Evolutionary conservation across 441 rosid genomes (phyloP).

Genomic region (Brassica balearica): DNA sequence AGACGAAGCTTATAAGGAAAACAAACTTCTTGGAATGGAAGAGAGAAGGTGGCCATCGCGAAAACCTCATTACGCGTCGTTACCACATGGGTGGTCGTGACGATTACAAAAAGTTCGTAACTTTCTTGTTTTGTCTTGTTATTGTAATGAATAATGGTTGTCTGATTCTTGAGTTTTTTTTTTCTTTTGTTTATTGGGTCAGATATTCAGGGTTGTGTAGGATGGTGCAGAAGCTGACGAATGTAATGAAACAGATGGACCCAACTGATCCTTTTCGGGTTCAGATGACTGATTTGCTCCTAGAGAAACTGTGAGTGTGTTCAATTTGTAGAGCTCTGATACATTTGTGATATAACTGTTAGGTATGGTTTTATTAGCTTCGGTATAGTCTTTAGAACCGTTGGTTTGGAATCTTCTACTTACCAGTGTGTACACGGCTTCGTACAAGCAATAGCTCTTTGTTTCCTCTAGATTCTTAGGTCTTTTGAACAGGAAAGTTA

Average conservation of each 20-base stretch:
- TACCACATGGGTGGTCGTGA: slow-evolving; percentile 78
- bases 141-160: neutral
- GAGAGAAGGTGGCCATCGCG: slow-evolving; percentile 81
- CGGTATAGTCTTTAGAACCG: neutral
- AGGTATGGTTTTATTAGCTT: no score
- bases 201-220: slow-evolving; percentile 82
- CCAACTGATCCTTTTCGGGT: slow-evolving; percentile 74
- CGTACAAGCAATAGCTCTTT: neutral
- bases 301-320: slow-evolving; percentile 82
- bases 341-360: no score
- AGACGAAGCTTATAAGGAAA: slow-evolving; percentile 62
- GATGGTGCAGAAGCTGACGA: slow-evolving; percentile 87
- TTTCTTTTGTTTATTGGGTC: neutral
- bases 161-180: neutral
- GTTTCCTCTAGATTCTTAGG: slow-evolving; percentile 4
- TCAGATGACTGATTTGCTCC: slow-evolving; percentile 82
- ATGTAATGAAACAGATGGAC: slow-evolving; percentile 86
- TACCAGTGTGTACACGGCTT: neutral
- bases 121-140: neutral
- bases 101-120: slow-evolving; percentile 82
- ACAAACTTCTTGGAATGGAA: slow-evolving; percentile 72
- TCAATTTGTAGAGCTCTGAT: neutral
- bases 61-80: slow-evolving; percentile 63
- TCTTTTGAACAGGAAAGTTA: neutral
- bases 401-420: slow-evolving; percentile 2